Percentiles rank a stretch among this genome's conserved stretches.
phyloP scores from a whole-genome alignment of 768 basidiomycete genomes.

The Auricularia heimuer region DNA sequence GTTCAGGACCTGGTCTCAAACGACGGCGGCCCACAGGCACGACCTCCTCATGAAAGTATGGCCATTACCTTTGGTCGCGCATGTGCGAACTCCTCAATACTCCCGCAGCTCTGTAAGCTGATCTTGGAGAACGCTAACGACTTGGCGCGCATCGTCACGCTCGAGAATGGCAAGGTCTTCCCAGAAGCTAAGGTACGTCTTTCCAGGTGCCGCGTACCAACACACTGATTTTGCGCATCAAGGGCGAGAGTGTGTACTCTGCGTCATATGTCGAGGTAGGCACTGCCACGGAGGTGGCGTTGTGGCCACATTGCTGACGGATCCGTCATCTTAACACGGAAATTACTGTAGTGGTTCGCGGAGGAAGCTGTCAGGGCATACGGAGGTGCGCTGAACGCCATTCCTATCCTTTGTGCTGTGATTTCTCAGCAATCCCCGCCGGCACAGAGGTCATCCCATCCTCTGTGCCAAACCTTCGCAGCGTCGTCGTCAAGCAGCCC shows the following conservation, averaged over 20 bases:
- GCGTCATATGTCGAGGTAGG: slow-evolving; percentile 72
- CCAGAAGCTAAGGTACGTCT: slow-evolving; percentile 60
- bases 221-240: neutral
- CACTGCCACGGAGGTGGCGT: slow-evolving; percentile 16
- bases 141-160: slow-evolving; percentile 61
- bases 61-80: too few species aligned
- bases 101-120: slow-evolving; percentile 43
- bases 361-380: slow-evolving; percentile 89
- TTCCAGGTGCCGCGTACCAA: too few species aligned
- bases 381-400: slow-evolving; percentile 47
- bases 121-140: slow-evolving; percentile 84
- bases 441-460: slow-evolving; percentile 82
- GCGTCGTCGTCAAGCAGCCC: slow-evolving; percentile 90
- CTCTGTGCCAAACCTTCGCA: slow-evolving; percentile 55
- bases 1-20: slow-evolving; percentile 77
- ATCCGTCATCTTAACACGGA: too few species aligned
- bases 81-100: too few species aligned
- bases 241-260: slow-evolving; percentile 80
- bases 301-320: slow-evolving; percentile 4
- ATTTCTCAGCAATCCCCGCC: neutral
- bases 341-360: slow-evolving; percentile 66
- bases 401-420: neutral
- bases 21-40: slow-evolving; percentile 81
- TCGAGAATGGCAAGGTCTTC: slow-evolving; percentile 89
- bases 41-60: slow-evolving; percentile 60